Evolutionary conservation across 2,329 filamentous ascomycete genomes (phyloP).

Genomic region (Malbranchea cinnamomea): DNA sequence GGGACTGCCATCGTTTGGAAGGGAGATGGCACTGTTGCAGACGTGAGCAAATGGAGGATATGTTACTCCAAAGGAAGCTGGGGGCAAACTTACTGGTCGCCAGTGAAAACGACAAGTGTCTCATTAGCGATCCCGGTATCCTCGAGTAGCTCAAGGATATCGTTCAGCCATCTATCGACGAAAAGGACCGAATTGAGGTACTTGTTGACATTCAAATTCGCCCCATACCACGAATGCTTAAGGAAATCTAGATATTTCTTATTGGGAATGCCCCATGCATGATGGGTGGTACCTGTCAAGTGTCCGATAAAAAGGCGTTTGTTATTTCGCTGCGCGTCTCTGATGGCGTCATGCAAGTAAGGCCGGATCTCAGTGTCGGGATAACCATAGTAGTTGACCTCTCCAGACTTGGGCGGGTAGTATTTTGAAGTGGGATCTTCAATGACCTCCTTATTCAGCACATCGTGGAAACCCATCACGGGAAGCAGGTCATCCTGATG

Average conservation of each 20-base stretch:
- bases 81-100: constrained; percentile 23
- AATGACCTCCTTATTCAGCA: constrained; percentile 19
- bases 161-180: constrained; percentile 25
- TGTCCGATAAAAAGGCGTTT: constrained; percentile 18
- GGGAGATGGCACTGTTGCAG: constrained; percentile 2
- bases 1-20: constrained; percentile 23
- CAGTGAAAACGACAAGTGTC: constrained; percentile 33
- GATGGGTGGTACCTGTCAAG: constrained; percentile 24
- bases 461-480: constrained; percentile 23
- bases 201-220: constrained; percentile 28
- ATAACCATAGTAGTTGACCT: constrained; percentile 29
- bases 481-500: constrained; percentile 15
- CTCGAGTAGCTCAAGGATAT: constrained; percentile 27
- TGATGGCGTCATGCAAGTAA: constrained; percentile 16
- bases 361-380: constrained; percentile 28
- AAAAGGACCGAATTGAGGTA: constrained; percentile 31
- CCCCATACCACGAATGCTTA: constrained; percentile 14
- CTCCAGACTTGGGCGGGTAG: constrained; percentile 16
- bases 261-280: constrained; percentile 27
- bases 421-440: constrained; percentile 16
- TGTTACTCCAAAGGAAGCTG: constrained; percentile 2
- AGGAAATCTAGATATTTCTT: constrained; percentile 15
- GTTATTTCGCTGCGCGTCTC: constrained; percentile 13
- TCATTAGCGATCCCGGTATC: constrained; percentile 30
- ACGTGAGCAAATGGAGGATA: too few relatives aligned